Evolutionary conservation across 78 protist genomes (phyloP).

Genomic region (Tieghemostelium lacteum): DNA sequence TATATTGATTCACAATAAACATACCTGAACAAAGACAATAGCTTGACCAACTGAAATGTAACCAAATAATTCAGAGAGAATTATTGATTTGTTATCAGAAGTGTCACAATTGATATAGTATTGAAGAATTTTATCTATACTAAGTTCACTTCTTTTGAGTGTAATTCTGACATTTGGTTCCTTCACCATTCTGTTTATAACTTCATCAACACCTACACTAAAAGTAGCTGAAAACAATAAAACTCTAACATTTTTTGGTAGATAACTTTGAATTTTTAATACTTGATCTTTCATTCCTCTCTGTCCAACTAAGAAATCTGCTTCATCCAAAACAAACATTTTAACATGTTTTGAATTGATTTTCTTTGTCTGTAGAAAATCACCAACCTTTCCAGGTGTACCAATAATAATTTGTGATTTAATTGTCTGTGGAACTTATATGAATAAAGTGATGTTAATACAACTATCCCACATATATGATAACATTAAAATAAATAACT

Average conservation of each 20-base stretch:
- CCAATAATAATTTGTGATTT: conserved; percentile 90
- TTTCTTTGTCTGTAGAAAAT: not conserved
- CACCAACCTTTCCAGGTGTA: conserved; percentile 90
- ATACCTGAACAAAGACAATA: conserved; percentile 90
- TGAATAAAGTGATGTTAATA: not conserved
- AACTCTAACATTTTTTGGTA: conserved; percentile 63
- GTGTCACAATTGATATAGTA: conserved; percentile 82
- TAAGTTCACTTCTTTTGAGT: conserved; percentile 82
- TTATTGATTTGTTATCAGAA: conserved; percentile 65
- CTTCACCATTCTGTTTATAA: conserved; percentile 52
- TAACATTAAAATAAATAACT: not conserved
- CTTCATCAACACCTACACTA: conserved; percentile 48
- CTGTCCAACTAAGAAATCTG: conserved; percentile 67
- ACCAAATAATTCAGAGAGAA: conserved; percentile 87
- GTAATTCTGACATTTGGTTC: conserved; percentile 77
- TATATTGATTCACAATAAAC: conserved; percentile 80
- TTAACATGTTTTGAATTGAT: conserved; percentile 39
- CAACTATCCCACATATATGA: not conserved
- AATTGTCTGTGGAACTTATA: conserved; percentile 2
- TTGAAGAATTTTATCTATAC: conserved; percentile 91
- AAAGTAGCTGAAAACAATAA: conserved; percentile 90
- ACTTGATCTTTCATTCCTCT: conserved; percentile 78
- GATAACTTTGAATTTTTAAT: conserved; percentile 7
- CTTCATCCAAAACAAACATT: conserved; percentile 92
- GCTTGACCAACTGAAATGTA: conserved; percentile 87